Evolutionary conservation across 208 protist species (phyloP), one percentile per base, ranked within the genome.

Genomic region (Wallacemonas sp.): DNA sequence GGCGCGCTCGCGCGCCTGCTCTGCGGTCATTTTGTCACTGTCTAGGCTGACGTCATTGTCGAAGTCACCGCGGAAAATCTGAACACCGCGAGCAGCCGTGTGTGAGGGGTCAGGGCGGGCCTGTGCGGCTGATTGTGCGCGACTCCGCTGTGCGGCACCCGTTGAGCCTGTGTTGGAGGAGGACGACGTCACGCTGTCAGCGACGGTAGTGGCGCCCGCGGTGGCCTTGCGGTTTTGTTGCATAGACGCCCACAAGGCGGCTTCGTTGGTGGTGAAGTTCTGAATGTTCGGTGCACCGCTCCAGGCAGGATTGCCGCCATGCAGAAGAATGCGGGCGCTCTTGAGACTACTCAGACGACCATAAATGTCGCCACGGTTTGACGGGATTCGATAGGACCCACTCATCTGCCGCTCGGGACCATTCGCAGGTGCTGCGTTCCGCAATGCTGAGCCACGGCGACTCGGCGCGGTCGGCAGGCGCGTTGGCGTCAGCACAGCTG

Each of bases 1-100:
- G 9, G n/a, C 52, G 30, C 52, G 52, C 19, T 58, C 52, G 9
- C 52, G 52, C 8, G 52, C 52, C 19, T 33, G 30, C 23, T 12
- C 52, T 16, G 32, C 52, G 8, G 52, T 21, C 29, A 77, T 54
- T 12, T 55, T 3, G 36, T 48, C 38, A 55, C 76, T 81, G 36
- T 81, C 76, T 21, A 81, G 67, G n/a, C 76, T 81, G 14, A 32
- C 43, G 43, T 81, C 26, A 26, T 43, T 56, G 48, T 72, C 61
- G 24, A 81, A 81, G 60, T 65, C 26, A 12, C 76, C 76, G 23
- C 67, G 70, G 24, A 76, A 64, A 1, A 80, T 65, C 17, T 66
- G 65, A 9, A 80, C 33, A n/a, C 17, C 55, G n/a, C 16, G 11
- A 23, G 49, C 49, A 19, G 8, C 24, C 49, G 49, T 30, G 23